These are phyloP conservation scores for Ceratocystis harringtonii DNA, from an alignment of 2,329 filamentous ascomycete genomes.

Conservation along the genomic window DNA sequence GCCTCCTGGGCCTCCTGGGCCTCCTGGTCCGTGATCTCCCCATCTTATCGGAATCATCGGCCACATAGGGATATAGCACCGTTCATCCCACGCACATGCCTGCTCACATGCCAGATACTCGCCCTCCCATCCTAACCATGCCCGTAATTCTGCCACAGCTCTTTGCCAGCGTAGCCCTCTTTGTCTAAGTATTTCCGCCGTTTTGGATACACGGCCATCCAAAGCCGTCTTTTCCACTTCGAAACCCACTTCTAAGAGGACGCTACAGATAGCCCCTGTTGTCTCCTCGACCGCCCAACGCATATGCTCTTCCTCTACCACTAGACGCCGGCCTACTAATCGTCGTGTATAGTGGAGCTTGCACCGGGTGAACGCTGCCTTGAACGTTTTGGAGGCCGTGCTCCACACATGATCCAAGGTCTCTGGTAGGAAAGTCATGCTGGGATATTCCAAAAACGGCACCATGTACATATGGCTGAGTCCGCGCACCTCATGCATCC, in stretches of 20 bases:
- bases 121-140: conserved; percentile 37
- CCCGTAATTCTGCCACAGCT: conserved; percentile 29
- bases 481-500: conserved; percentile 25
- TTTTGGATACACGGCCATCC: conserved; percentile 19
- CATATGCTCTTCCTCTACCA: conserved; percentile 26
- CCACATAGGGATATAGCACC: conserved; percentile 39
- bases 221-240: conserved; percentile 28
- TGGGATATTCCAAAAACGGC: conserved; percentile 32
- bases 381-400: conserved; percentile 24
- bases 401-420: conserved; percentile 21
- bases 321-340: conserved; percentile 22
- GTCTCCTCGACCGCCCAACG: conserved; percentile 29
- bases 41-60: conserved; percentile 23
- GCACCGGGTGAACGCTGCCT: conserved; percentile 29
- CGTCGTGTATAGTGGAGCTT: conserved; percentile 28
- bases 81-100: conserved; percentile 30
- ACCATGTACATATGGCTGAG: conserved; percentile 31
- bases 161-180: conserved; percentile 22
- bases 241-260: conserved; percentile 30
- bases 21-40: neutral
- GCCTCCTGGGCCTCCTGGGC: neutral
- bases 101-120: conserved; percentile 30
- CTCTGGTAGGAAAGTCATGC: conserved; percentile 9
- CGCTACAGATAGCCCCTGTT: conserved; percentile 28
- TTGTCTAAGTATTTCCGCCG: neutral